These are phyloP conservation scores for Naumovozyma dairenensis DNA, from an alignment of 805 yeast species.

Conservation along the genomic window DNA sequence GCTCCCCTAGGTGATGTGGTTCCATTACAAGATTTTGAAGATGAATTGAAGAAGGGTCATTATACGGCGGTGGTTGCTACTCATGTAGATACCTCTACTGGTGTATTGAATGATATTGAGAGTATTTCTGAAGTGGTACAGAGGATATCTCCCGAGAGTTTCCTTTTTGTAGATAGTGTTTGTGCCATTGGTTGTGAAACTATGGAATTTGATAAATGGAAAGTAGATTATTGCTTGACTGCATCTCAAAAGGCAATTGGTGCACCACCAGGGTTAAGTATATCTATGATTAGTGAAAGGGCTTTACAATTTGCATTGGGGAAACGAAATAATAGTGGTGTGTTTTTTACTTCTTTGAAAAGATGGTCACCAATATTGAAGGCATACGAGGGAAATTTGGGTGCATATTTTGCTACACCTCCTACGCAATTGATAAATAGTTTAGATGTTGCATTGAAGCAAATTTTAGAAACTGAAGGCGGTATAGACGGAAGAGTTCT, in stretches of 20 bases:
- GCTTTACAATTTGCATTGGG: slow-evolving; percentile 54
- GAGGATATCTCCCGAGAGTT: slow-evolving; percentile 62
- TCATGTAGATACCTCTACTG: slow-evolving; percentile 94
- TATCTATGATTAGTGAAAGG: slow-evolving; percentile 64
- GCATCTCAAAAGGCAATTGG: slow-evolving; percentile 96
- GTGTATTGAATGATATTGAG: slow-evolving; percentile 71
- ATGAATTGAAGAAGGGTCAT: slow-evolving; percentile 39
- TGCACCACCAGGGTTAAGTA: slow-evolving; percentile 84
- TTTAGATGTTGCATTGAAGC: slow-evolving; percentile 62
- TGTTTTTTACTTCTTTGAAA: slow-evolving; percentile 49
- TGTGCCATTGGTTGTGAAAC: slow-evolving; percentile 89
- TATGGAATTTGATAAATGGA: slow-evolving; percentile 81
- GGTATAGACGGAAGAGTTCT: slow-evolving; percentile 52
- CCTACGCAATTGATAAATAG: slow-evolving; percentile 82
- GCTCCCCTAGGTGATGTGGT: slow-evolving; percentile 70
- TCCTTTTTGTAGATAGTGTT: slow-evolving; percentile 86
- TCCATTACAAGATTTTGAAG: slow-evolving; percentile 44
- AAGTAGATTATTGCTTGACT: slow-evolving; percentile 74
- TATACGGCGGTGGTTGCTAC: slow-evolving; percentile 75
- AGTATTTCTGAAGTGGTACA: slow-evolving; percentile 53
- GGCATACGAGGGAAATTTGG: slow-evolving; percentile 68
- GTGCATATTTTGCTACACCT: slow-evolving; percentile 93
- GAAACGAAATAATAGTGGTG: slow-evolving; percentile 26
- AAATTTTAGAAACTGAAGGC: slow-evolving; percentile 42
- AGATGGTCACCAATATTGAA: slow-evolving; percentile 85